phyloP scores from a whole-genome alignment of 192 early-diverging fungal species.

The Backusella mclennaniae region DNA sequence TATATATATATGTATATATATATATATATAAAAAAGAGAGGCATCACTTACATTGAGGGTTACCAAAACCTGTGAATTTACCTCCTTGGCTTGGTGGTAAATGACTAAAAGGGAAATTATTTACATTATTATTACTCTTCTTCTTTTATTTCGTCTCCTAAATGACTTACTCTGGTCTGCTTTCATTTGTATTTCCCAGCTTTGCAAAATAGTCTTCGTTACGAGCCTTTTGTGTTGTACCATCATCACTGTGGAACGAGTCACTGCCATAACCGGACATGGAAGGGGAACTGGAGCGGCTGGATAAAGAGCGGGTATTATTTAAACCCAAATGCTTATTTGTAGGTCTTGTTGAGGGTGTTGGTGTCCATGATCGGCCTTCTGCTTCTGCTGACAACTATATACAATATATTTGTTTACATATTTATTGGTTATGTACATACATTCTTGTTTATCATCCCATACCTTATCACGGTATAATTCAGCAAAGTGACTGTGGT shows the following conservation, averaged over 20 bases:
- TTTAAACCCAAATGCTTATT: constrained; percentile 27
- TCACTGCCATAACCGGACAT: background rate
- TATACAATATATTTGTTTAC: background rate
- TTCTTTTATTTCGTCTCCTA: background rate
- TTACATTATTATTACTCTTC: background rate
- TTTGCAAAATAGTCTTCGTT: constrained; percentile 82
- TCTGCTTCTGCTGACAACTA: constrained; percentile 59
- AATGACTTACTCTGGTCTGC: constrained; percentile 47
- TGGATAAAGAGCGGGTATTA: constrained; percentile 26
- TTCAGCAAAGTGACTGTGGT: constrained; percentile 81
- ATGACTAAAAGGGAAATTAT: background rate
- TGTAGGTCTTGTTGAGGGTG: constrained; percentile 7
- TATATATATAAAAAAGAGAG: background rate
- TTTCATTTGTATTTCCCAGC: constrained; percentile 58
- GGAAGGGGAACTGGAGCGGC: constrained; percentile 15
- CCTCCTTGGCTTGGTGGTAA: constrained; percentile 74
- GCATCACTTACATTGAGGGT: constrained; percentile 37
- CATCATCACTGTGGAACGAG: background rate
- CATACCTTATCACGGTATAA: constrained; percentile 88
- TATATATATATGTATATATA: background rate
- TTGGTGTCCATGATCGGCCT: constrained; percentile 55
- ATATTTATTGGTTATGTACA: background rate
- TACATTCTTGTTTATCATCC: background rate
- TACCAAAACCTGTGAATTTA: constrained; percentile 75
- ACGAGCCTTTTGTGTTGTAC: constrained; percentile 48